Conservation (phyloP, 371 early-diverging fungal genomes). For the Sporodiniella umbellata region DNA sequence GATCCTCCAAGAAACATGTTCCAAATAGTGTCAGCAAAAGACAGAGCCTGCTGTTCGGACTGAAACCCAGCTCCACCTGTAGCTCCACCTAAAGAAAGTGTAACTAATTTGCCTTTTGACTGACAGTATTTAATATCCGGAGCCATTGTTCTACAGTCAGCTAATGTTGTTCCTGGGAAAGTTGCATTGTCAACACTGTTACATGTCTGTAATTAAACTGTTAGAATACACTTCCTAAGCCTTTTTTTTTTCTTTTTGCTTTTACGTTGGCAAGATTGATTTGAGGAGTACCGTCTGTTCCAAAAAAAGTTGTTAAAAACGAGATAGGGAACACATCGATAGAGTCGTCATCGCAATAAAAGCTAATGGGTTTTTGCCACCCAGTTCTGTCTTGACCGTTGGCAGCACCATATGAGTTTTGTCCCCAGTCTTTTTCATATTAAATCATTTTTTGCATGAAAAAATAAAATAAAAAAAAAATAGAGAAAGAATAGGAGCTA, state of each 20-base stretch:
- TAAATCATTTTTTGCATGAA: neutral
- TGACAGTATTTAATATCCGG: slow-evolving; percentile 57
- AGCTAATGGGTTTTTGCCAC: slow-evolving; percentile 50
- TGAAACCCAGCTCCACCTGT: slow-evolving; percentile 50
- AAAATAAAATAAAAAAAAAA: too few species aligned
- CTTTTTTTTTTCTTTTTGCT: neutral
- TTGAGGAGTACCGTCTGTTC: slow-evolving; percentile 36
- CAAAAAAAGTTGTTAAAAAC: slow-evolving; percentile 65
- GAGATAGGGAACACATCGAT: slow-evolving; percentile 64
- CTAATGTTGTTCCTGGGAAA: slow-evolving; percentile 46
- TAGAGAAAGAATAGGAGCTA: too few species aligned
- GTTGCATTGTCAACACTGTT: slow-evolving; percentile 42
- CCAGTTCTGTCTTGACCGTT: slow-evolving; percentile 22
- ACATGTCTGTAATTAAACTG: slow-evolving; percentile 22
- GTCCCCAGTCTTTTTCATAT: slow-evolving; percentile 41
- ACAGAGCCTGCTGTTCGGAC: slow-evolving; percentile 32
- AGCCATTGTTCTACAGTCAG: slow-evolving; percentile 49
- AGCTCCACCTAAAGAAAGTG: slow-evolving; percentile 59
- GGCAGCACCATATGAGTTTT: slow-evolving; percentile 49
- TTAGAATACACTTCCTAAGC: neutral
- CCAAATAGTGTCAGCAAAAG: slow-evolving; percentile 58
- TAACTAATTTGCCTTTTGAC: slow-evolving; percentile 47
- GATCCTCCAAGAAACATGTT: slow-evolving; percentile 57
- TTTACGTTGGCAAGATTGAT: slow-evolving; percentile 64
- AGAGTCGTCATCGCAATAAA: slow-evolving; percentile 60